Evolutionary conservation across 208 protist genomes (phyloP), one percentile per base, ranked within the genome.

Genomic region (Trypanosoma theileri): DNA sequence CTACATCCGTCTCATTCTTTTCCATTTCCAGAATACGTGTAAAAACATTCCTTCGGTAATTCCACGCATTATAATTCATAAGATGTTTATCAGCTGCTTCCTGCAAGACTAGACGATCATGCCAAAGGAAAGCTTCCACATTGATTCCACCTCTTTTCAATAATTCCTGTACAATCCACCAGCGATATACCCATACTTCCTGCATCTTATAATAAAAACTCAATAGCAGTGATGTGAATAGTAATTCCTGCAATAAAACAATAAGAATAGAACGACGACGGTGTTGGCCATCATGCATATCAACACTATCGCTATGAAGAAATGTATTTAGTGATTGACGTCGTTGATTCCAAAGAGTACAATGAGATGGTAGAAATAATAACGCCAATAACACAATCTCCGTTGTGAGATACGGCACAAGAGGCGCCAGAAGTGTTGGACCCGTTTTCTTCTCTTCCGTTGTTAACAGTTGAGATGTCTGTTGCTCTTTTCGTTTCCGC

Each of bases 31-130:
- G 6, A 22, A 71, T 12, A 35, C 24, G 58, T 54, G 24, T 6
- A 66, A 55, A 14, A 35, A 45, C 19, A 55, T 61, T 14, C 31
- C 89, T 77, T 3, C 81, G 79, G 40, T 92, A 92, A 0, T 91
- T 80, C 85, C 86, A 95, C 2, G 84, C 87, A 60, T 92, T 91
- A 78, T 93, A 95, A 66, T 95, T 95, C 81, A 93, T 82, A 14
- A 60, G 63, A 59, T 95, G 89, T 19, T 79, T 67, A 51, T 89
- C 81, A 10, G 83, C 80, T 0, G 85, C 78, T 12, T 73, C 70
- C 17, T 80, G 62, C 48, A 91, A 77, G 0, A 75, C 42, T 19
- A 46, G 44, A 21, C 79, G 68, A 48, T 82, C 72, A 42, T 69
- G 62, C 7, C 52, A 12, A 17, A 59, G 31, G 45, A 72, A 80